phyloP scores from a whole-genome alignment of 2,329 filamentous ascomycete genomes.

The Aquanectria penicillioides region DNA sequence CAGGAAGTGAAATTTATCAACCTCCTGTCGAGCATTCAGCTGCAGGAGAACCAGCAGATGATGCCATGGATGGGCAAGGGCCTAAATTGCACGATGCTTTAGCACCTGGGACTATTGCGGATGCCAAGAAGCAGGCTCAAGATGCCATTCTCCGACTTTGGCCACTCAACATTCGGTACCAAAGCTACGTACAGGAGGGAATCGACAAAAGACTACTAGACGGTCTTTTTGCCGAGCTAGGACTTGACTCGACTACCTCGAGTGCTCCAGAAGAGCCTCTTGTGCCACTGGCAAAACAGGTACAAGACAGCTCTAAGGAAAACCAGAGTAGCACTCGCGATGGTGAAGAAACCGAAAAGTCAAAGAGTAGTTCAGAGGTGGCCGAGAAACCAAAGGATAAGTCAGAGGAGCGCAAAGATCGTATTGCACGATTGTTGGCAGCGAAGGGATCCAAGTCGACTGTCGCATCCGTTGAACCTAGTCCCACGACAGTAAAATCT shows the following conservation, averaged over 20 bases:
- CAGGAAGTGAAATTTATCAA: neutral
- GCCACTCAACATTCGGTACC: conserved; percentile 75
- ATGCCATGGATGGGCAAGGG: neutral
- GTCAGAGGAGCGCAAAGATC: conserved; percentile 76
- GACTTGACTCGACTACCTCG: conserved; percentile 60
- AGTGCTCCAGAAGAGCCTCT: too few species aligned
- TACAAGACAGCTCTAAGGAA: neutral
- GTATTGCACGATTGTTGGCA: conserved; percentile 80
- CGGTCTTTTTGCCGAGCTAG: conserved; percentile 74
- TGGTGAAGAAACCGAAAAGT: neutral
- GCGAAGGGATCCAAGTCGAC: conserved; percentile 70
- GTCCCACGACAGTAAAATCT: neutral
- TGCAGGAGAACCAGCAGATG: neutral
- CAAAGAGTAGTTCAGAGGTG: conserved; percentile 20
- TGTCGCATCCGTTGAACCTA: conserved; percentile 25
- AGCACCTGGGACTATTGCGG: conserved; percentile 36
- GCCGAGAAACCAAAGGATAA: conserved; percentile 61
- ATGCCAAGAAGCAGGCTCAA: conserved; percentile 68
- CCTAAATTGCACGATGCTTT: neutral
- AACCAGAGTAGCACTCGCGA: neutral
- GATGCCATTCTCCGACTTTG: conserved; percentile 73
- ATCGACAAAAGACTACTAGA: conserved; percentile 72
- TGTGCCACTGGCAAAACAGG: neutral
- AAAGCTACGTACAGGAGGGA: conserved; percentile 78
- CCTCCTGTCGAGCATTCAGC: neutral